Evolutionary conservation across 2,329 filamentous ascomycete genomes (phyloP).

Genomic region (Raffaelea albimanens): DNA sequence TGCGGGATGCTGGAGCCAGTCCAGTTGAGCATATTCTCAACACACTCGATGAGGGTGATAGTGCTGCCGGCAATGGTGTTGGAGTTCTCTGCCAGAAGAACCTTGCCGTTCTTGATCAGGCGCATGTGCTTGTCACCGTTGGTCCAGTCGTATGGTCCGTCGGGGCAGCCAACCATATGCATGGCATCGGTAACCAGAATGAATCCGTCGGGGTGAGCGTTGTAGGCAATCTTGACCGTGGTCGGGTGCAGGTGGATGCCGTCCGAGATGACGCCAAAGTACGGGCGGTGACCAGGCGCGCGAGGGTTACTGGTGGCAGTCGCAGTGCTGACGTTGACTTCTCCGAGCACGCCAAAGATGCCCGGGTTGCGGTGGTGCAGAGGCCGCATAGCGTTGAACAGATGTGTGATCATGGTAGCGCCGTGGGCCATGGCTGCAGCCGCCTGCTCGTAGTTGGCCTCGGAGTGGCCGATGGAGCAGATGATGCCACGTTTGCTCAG

Average conservation of each 20-base stretch:
- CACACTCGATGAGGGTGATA: conserved; percentile 68
- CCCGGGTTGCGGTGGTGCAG: conserved; percentile 87
- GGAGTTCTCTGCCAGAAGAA: conserved; percentile 68
- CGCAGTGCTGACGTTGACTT: conserved; percentile 19
- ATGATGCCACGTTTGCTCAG: conserved; percentile 58
- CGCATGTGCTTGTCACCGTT: conserved; percentile 53
- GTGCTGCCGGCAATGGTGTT: conserved; percentile 69
- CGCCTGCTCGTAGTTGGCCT: conserved; percentile 78
- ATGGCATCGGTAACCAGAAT: conserved; percentile 90
- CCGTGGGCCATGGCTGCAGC: conserved; percentile 62
- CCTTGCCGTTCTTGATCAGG: conserved; percentile 61
- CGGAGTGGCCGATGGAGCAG: conserved; percentile 77
- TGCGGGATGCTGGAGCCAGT: conserved; percentile 58
- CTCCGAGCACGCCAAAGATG: conserved; percentile 76
- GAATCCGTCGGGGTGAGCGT: conserved; percentile 73
- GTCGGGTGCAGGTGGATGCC: conserved; percentile 86
- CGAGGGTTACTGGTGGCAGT: conserved; percentile 34
- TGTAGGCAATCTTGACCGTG: conserved; percentile 81
- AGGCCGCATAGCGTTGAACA: conserved; percentile 91
- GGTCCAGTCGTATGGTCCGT: conserved; percentile 79
- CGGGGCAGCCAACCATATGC: conserved; percentile 74
- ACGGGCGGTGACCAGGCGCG: conserved; percentile 56
- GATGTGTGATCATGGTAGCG: conserved; percentile 81
- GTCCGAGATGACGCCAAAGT: conserved; percentile 83
- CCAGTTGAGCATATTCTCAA: conserved; percentile 73